Conservation (phyloP, 495 filamentous ascomycete genomes). For the Coniosporium apollinis region DNA sequence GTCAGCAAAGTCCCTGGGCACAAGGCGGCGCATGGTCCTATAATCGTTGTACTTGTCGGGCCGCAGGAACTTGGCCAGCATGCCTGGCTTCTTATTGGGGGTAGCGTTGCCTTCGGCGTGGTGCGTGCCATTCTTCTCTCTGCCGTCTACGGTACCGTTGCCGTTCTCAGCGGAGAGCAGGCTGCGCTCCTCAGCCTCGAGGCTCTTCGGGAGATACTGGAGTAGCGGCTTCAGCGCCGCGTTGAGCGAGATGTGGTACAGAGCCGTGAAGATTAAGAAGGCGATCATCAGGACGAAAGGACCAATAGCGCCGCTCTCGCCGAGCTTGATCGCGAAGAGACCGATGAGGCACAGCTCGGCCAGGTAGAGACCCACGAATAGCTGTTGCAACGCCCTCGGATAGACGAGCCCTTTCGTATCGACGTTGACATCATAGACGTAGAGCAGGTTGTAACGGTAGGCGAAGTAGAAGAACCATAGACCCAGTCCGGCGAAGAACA, state of each 20-base stretch:
- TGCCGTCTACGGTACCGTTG: slow-evolving; percentile 16
- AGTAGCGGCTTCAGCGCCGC: slow-evolving; percentile 62
- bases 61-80: slow-evolving; percentile 54
- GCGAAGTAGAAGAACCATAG: slow-evolving; percentile 81
- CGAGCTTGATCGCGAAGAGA: slow-evolving; percentile 55
- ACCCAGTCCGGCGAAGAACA: slow-evolving; percentile 73
- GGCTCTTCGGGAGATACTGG: slow-evolving; percentile 58
- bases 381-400: slow-evolving; percentile 76
- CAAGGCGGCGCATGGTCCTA: slow-evolving; percentile 47
- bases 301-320: slow-evolving; percentile 37
- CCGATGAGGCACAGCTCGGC: slow-evolving; percentile 76
- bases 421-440: slow-evolving; percentile 67
- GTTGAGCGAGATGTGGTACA: slow-evolving; percentile 76
- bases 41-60: slow-evolving; percentile 68
- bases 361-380: slow-evolving; percentile 77
- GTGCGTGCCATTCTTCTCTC: slow-evolving; percentile 3
- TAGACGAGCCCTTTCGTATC: slow-evolving; percentile 89
- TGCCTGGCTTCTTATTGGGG: slow-evolving; percentile 33
- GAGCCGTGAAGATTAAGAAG: slow-evolving; percentile 59
- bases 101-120: slow-evolving; percentile 4
- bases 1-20: slow-evolving; percentile 40
- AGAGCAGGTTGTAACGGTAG: slow-evolving; percentile 89
- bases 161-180: slow-evolving; percentile 33
- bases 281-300: slow-evolving; percentile 72
- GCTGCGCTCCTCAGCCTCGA: slow-evolving; percentile 47